phyloP scores from a whole-genome alignment of 208 protist genomes.

The Trypanosoma vivax region DNA sequence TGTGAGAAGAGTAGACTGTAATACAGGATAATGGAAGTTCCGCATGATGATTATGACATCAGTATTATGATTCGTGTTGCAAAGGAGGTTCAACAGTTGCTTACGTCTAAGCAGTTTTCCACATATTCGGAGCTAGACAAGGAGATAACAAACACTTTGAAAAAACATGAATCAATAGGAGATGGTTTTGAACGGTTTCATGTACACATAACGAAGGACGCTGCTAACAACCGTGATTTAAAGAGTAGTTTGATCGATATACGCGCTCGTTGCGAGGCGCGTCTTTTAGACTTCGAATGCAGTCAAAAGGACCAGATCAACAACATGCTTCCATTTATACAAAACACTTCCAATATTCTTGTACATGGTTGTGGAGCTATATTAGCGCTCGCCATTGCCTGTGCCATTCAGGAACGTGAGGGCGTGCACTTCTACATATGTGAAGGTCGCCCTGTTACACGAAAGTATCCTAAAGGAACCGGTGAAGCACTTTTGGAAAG shows the following conservation, averaged over 20 bases:
- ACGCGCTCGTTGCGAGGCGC: constrained; percentile 47
- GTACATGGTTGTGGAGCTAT: constrained; percentile 77
- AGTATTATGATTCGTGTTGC: constrained; percentile 65
- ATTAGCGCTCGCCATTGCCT: constrained; percentile 69
- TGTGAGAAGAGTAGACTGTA: too few relatives aligned
- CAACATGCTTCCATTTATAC: constrained; percentile 79
- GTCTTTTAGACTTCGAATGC: constrained; percentile 52
- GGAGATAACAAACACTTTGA: constrained; percentile 63
- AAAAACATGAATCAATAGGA: constrained; percentile 57
- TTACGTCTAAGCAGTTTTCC: constrained; percentile 43
- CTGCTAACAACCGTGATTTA: constrained; percentile 37
- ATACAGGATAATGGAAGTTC: constrained; percentile 52
- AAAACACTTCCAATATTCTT: constrained; percentile 66
- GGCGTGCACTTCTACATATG: constrained; percentile 84
- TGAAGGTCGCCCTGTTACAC: constrained; percentile 52
- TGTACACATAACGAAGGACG: constrained; percentile 58
- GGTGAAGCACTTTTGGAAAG: constrained; percentile 46
- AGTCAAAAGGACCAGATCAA: constrained; percentile 81
- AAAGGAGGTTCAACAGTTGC: constrained; percentile 54
- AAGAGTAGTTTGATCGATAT: constrained; percentile 55
- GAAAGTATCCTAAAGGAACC: constrained; percentile 46
- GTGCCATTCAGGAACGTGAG: constrained; percentile 68
- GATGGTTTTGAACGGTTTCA: constrained; percentile 80
- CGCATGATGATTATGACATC: constrained; percentile 72
- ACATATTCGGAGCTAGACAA: constrained; percentile 80